A percentile compares a stretch with the other conserved stretches of the same genome.
These are phyloP conservation scores for Platanthera guangdongensis DNA, from an alignment of 106 monocot species.

Conservation along the genomic window DNA sequence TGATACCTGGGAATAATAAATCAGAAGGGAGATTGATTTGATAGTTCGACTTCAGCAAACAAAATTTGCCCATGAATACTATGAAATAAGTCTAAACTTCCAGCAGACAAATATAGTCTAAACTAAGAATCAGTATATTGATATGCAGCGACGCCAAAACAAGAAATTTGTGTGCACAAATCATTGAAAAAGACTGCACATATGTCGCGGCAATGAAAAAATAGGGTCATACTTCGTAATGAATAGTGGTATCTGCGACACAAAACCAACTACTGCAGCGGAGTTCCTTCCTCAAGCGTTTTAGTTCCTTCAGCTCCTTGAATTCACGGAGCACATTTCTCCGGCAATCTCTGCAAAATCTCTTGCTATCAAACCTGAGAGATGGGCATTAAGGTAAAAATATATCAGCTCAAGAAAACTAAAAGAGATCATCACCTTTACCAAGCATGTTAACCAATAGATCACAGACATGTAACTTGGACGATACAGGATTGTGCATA, in stretches of 20 bases:
- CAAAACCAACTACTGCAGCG: conserved; percentile 67
- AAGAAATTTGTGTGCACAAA: not conserved
- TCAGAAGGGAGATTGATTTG: not conserved
- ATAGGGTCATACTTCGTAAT: conserved; percentile 39
- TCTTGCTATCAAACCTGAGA: conserved; percentile 75
- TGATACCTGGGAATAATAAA: conserved; percentile 55
- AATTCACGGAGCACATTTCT: conserved; percentile 72
- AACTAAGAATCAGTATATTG: not conserved
- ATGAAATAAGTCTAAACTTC: not conserved
- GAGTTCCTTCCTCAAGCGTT: conserved; percentile 57
- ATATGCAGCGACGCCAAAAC: not conserved
- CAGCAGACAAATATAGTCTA: not conserved
- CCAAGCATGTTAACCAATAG: not conserved
- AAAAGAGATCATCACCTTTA: not conserved
- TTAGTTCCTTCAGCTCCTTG: conserved; percentile 75
- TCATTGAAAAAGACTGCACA: not conserved
- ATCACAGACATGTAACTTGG: not conserved
- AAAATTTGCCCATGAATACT: not conserved
- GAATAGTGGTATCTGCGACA: conserved; percentile 58
- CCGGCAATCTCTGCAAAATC: conserved; percentile 78
- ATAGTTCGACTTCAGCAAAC: not conserved
- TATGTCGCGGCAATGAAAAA: not conserved
- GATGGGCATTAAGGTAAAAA: not conserved
- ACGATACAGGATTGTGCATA: not conserved
- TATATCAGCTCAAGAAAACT: not conserved